Percentiles rank a stretch among this genome's conserved stretches.
Evolutionary conservation across 2,329 filamentous ascomycete genomes (phyloP).

Genomic region (Aspergillus fructus): DNA sequence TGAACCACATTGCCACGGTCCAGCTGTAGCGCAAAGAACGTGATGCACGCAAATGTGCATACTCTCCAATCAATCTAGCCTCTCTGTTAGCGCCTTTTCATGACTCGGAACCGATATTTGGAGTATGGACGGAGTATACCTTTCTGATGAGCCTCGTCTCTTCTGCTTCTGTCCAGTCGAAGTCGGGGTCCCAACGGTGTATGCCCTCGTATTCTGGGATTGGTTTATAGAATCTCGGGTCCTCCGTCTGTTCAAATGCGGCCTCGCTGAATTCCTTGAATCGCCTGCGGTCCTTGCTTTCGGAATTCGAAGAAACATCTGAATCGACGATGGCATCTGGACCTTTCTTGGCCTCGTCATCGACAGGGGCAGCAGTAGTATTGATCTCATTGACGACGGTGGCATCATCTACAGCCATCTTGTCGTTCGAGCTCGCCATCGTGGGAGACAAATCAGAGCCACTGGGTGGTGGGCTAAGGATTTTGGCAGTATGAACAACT

Average conservation of each 20-base stretch:
- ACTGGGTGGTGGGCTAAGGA: neutral
- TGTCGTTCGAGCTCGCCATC: slow-evolving; percentile 7
- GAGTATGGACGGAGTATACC: slow-evolving; percentile 22
- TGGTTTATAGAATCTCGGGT: slow-evolving; percentile 38
- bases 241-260: slow-evolving; percentile 37
- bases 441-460: neutral
- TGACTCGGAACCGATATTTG: neutral
- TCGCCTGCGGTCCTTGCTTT: neutral
- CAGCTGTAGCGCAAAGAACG: slow-evolving; percentile 65
- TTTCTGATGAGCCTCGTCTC: slow-evolving; percentile 42
- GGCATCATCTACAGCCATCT: slow-evolving; percentile 18
- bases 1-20: slow-evolving; percentile 63
- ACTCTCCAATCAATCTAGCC: slow-evolving; percentile 44
- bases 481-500: neutral
- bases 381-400: slow-evolving; percentile 6
- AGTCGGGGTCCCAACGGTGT: slow-evolving; percentile 49
- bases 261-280: slow-evolving; percentile 19
- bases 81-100: neutral
- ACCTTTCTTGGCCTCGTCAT: slow-evolving; percentile 14
- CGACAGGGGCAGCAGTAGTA: slow-evolving; percentile 3
- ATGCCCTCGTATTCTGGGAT: slow-evolving; percentile 47
- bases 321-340: slow-evolving; percentile 10
- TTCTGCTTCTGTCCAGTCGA: slow-evolving; percentile 46
- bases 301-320: slow-evolving; percentile 15
- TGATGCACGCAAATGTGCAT: slow-evolving; percentile 51